phyloP scores from a whole-genome alignment of 2,329 filamentous ascomycete species.

The Tolypocladium sp. region DNA sequence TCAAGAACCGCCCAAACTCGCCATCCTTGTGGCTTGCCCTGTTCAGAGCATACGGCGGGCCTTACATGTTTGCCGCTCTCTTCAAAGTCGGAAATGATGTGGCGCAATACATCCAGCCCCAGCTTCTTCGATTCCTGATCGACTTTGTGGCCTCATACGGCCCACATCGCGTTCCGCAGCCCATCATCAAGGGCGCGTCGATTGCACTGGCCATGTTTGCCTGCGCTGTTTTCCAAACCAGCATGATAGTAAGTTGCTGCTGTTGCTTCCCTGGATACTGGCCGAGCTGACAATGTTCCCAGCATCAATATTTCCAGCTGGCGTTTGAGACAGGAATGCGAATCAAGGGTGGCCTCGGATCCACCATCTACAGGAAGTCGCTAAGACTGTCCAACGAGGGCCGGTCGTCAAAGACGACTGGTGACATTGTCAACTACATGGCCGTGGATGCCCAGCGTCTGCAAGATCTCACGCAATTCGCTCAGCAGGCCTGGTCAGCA shows the following conservation, averaged over 20 bases:
- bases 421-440: slow-evolving; percentile 99
- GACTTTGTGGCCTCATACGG: slow-evolving; percentile 74
- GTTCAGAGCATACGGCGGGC: slow-evolving; percentile 74
- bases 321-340: slow-evolving; percentile 95
- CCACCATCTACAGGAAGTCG: slow-evolving; percentile 88
- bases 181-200: slow-evolving; percentile 72
- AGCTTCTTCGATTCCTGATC: slow-evolving; percentile 78
- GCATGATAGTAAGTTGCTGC: slow-evolving; percentile 48
- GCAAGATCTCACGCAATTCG: slow-evolving; percentile 90
- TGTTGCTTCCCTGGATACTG: not conserved
- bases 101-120: slow-evolving; percentile 82
- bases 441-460: slow-evolving; percentile 94
- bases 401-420: slow-evolving; percentile 77
- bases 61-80: slow-evolving; percentile 70
- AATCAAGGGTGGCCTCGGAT: slow-evolving; percentile 83
- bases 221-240: slow-evolving; percentile 78
- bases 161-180: slow-evolving; percentile 53
- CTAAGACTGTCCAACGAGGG: slow-evolving; percentile 89
- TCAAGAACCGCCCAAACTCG: slow-evolving; percentile 51
- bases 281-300: slow-evolving; percentile 11
- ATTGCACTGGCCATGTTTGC: slow-evolving; percentile 91
- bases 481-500: slow-evolving; percentile 91
- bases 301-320: slow-evolving; percentile 93
- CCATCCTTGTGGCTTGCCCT: slow-evolving; percentile 76
- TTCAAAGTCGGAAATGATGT: slow-evolving; percentile 88